Evolutionary conservation across 192 early-diverging fungal species (phyloP), one percentile per base, ranked within the genome.

Genomic region (Lunasporangiospora selenospora): DNA sequence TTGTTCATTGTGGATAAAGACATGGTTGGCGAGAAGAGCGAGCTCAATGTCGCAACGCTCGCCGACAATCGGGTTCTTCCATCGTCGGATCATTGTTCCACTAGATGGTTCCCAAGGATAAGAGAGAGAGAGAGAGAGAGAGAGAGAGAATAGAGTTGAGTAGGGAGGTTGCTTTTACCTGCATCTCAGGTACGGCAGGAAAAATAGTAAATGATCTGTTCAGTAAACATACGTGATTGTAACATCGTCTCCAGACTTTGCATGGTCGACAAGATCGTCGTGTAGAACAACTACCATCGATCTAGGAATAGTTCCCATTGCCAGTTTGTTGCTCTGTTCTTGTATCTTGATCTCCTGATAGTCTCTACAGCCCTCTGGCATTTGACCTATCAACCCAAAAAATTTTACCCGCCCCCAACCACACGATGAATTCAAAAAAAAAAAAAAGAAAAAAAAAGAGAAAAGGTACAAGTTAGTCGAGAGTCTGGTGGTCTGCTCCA

Each of bases 301-400:
- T 29, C 79, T 61, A 11, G 84, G 84, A 40, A 87, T 86, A 0
- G 89, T 87, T 9, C 90, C 90, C 45, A 92, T 62, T 0, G 77
- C 77, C 58, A 90, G 62, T 43, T 83, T 81, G 18, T 77, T 88
- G 2, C 87, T 81, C 48, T 87, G 86, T 65, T 91, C 89, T 63
- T 90, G 89, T 24, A 93, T 76, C 50, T 89, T 90, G 51, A 93
- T 85, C 53, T 93, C 91, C 64, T 93, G 91, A 58, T 90, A 93
- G 53, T 93, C 91, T 2, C 79, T 76, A 48, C 91, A 90, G 6
- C 60, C 71, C 23, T 75, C 58, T 19, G 69, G 75, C 24, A 77
- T 32, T 24, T 78, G 75, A 38, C 75, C 82, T 83, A 48, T 2
- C 19, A 15, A 37, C 1, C n/a, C 32, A 46, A 3, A 41, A 36